Base-by-base conservation (phyloP, 179 eudicot genomes). In the Nepenthes alata region DNA sequence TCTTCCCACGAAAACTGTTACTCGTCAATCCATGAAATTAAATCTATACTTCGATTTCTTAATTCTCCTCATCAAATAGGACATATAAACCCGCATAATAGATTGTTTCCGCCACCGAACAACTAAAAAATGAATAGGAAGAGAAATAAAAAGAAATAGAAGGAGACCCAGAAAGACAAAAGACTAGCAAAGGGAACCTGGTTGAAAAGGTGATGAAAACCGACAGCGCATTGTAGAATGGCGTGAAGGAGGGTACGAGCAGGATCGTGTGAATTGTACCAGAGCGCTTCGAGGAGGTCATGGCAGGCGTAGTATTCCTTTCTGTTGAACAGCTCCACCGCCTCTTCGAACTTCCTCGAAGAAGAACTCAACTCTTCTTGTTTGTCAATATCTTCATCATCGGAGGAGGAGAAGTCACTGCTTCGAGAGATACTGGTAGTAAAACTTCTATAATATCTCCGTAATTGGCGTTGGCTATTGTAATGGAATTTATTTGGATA, bases 161-260 rank as follows among this genome's bases (percentile, higher is more conserved):
- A 1, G 1, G 25, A 0, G 25, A 25, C 25, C 25, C 25, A 25
- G 25, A 25, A 25, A 25, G 25, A 25, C 0, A 25, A 25, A 25
- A 25, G 25, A 25, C 25, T 25, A 25, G 25, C 25, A 25, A 25
- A 0, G 25, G 25, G 25, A 16, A 88, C 97, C 85, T 79, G 83
- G 59, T 91, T 85, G 74, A 88, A 91, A 73, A 91, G 96, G 70
- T 91, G 97, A 67, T 85, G 87, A 34, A 91, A 88, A 13, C 89
- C 97, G 3, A 91, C 97, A 47, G 95, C 80, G 64, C 86, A 88
- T 70, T 91, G 96, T 9, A 91, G 80, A 35, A 88, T 75, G 3
- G 77, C 94, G 37, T 91, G 95, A 37, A 85, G 53, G 37, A 88
- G 82, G 7, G 91, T 82, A 3, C 91, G 86, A 3, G 63, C 53